Evolutionary conservation across 306 rosid genomes (phyloP).

Genomic region (Nissolia schottii): DNA sequence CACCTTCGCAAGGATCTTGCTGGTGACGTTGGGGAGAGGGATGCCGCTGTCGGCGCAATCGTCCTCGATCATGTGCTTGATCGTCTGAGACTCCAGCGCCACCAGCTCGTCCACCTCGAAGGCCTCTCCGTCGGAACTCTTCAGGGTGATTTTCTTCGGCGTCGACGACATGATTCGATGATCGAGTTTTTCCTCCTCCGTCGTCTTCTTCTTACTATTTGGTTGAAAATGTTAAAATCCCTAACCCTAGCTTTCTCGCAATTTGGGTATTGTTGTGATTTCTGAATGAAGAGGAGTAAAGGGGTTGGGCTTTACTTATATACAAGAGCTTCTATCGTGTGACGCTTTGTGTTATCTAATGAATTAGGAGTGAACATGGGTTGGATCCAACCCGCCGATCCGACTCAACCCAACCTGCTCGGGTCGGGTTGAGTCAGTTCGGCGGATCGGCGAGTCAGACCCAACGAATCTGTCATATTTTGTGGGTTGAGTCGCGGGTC

Average conservation of each 20-base stretch:
- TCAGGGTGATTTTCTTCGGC: constrained; percentile 56
- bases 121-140: constrained; percentile 71
- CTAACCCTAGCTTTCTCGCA: constrained; percentile 21
- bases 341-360: neutral
- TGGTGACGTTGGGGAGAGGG: constrained; percentile 73
- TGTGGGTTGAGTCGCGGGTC: no score
- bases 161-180: constrained; percentile 34
- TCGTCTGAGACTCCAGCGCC: constrained; percentile 75
- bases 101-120: constrained; percentile 73
- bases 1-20: constrained; percentile 76
- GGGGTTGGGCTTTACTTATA: neutral
- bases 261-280: neutral
- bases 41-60: constrained; percentile 60
- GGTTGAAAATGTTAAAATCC: neutral
- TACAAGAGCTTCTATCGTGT: neutral
- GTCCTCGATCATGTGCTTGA: constrained; percentile 74
- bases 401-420: no score
- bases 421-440: no score
- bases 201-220: neutral
- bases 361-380: no score
- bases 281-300: neutral
- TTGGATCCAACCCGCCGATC: no score
- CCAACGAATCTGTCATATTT: no score
- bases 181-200: neutral
- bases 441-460: no score